phyloP scores from a whole-genome alignment of 2,329 filamentous ascomycete genomes.

The Pestalotiopsis sp. region DNA sequence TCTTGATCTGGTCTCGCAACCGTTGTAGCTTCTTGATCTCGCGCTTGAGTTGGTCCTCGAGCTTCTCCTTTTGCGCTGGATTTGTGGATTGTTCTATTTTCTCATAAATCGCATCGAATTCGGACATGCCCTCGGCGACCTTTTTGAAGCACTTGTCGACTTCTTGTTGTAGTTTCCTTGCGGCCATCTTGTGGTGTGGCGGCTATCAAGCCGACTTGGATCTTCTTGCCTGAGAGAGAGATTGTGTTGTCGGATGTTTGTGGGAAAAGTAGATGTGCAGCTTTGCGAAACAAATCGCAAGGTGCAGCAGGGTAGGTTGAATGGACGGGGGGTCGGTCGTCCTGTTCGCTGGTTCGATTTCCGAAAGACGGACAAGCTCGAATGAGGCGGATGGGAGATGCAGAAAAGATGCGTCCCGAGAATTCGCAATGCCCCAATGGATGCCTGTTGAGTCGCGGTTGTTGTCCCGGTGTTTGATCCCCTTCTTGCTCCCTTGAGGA shows the following conservation, averaged over 20 bases:
- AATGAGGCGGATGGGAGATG: not conserved
- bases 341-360: not conserved
- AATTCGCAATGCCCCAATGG: not conserved
- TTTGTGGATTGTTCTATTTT: constrained; percentile 95
- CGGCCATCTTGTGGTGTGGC: constrained; percentile 70
- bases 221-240: not conserved
- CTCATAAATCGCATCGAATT: constrained; percentile 95
- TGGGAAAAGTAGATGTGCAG: not conserved
- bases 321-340: not conserved
- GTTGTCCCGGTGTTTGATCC: not conserved
- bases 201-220: constrained; percentile 1
- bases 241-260: not conserved
- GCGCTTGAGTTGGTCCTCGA: constrained; percentile 96
- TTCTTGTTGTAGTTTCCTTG: constrained; percentile 95
- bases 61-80: constrained; percentile 94
- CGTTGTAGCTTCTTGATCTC: constrained; percentile 99
- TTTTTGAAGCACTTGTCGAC: constrained; percentile 99
- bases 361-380: not conserved
- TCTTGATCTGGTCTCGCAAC: constrained; percentile 98
- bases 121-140: constrained; percentile 87
- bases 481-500: not conserved
- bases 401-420: not conserved
- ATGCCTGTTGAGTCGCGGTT: not conserved
- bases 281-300: not conserved
- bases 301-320: not conserved